These are phyloP conservation scores for Tricholoma furcatifolium DNA, from an alignment of 768 basidiomycete genomes.

Conservation along the genomic window DNA sequence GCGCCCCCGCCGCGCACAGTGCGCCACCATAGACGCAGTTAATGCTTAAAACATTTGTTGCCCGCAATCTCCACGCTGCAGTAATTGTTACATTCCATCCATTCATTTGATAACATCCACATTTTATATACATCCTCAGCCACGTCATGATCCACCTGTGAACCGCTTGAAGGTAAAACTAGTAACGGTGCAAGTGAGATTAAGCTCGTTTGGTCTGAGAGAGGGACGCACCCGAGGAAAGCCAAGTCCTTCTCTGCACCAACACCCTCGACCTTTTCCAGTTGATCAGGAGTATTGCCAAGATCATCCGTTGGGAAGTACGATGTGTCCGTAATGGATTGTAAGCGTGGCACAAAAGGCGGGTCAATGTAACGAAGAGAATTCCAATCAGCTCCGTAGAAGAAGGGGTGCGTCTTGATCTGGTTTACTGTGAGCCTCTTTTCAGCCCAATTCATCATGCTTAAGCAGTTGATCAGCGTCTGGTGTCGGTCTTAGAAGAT, in stretches of 20 bases:
- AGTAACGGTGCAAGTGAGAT: neutral
- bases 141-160: constrained; percentile 34
- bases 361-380: constrained; percentile 91
- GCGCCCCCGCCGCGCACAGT: no score
- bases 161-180: constrained; percentile 89
- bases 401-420: constrained; percentile 92
- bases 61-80: no score
- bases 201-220: neutral
- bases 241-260: constrained; percentile 68
- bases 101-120: neutral
- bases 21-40: no score
- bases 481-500: neutral
- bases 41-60: no score
- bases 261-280: constrained; percentile 59
- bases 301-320: constrained; percentile 98
- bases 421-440: constrained; percentile 76
- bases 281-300: constrained; percentile 61
- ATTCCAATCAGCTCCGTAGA: constrained; percentile 94
- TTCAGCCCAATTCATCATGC: constrained; percentile 86
- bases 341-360: constrained; percentile 91
- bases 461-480: constrained; percentile 26
- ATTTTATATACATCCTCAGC: constrained; percentile 2
- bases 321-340: constrained; percentile 89
- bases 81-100: no score
- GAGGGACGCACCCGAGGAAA: constrained; percentile 53